Evolutionary conservation across 805 yeast genomes (phyloP).

Genomic region (Candida nanaspora): DNA sequence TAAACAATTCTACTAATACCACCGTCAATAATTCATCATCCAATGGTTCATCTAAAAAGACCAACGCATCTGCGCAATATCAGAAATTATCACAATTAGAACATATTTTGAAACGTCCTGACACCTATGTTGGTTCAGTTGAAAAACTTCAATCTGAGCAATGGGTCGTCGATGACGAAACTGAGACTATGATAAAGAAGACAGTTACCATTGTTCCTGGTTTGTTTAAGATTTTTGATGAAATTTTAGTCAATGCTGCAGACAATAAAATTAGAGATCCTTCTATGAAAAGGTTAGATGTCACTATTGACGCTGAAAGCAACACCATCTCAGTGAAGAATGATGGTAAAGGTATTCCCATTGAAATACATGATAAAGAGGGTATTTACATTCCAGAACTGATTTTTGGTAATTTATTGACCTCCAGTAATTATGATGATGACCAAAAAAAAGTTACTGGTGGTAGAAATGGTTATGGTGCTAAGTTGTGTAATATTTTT

Average conservation of each 20-base stretch:
- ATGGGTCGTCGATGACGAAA: constrained; percentile 78
- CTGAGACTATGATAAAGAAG: constrained; percentile 50
- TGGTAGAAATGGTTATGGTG: constrained; percentile 98
- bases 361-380: constrained; percentile 89
- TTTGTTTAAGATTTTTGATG: constrained; percentile 92
- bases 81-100: constrained; percentile 93
- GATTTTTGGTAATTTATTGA: constrained; percentile 89
- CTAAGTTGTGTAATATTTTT: constrained; percentile 93
- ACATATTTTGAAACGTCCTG: constrained; percentile 95
- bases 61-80: constrained; percentile 61
- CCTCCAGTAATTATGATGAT: constrained; percentile 95
- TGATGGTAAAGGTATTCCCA: constrained; percentile 94
- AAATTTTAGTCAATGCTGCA: constrained; percentile 95
- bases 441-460: constrained; percentile 94
- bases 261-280: constrained; percentile 97
- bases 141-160: constrained; percentile 72
- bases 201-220: constrained; percentile 88
- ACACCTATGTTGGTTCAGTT: constrained; percentile 93
- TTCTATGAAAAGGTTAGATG: constrained; percentile 77
- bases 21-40: too few species aligned
- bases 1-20: constrained; percentile 18
- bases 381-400: constrained; percentile 91
- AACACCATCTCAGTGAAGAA: constrained; percentile 76
- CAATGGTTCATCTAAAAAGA: constrained; percentile 4
- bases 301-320: constrained; percentile 68